Conservation (phyloP, 2,329 filamentous ascomycete species). For the Zopfia rhizophila region DNA sequence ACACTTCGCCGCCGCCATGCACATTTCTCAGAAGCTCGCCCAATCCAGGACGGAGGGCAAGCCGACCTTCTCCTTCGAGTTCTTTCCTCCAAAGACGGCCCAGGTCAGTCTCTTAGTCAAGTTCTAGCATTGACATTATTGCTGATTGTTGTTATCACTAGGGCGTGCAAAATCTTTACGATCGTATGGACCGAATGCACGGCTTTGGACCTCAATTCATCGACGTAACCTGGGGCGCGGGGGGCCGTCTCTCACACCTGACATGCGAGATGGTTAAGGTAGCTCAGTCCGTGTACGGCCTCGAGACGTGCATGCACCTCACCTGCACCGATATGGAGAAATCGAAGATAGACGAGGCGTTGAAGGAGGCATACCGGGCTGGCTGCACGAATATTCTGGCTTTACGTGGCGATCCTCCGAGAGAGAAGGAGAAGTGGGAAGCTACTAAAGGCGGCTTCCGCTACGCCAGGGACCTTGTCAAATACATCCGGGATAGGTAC, state of each 20-base stretch:
- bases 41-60: conserved; percentile 81
- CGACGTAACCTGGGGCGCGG: conserved; percentile 98
- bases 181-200: conserved; percentile 99
- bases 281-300: conserved; percentile 91
- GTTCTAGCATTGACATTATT: background rate
- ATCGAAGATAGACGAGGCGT: conserved; percentile 88
- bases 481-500: conserved; percentile 81
- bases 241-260: conserved; percentile 87
- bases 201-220: conserved; percentile 93
- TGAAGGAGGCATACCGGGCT: conserved; percentile 88
- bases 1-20: conserved; percentile 71
- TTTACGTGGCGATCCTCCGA: conserved; percentile 89
- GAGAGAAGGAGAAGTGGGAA: conserved; percentile 94
- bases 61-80: conserved; percentile 98
- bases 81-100: conserved; percentile 97
- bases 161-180: conserved; percentile 98
- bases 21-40: conserved; percentile 91
- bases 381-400: conserved; percentile 98
- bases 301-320: conserved; percentile 99
- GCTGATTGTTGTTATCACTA: no score
- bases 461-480: conserved; percentile 91
- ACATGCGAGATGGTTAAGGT: conserved; percentile 98
- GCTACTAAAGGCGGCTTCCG: conserved; percentile 86
- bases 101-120: conserved; percentile 60
- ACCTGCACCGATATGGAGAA: conserved; percentile 98